A percentile compares a stretch with the other conserved stretches of the same genome.
Evolutionary conservation across 805 yeast genomes (phyloP).

Genomic region (Scheffersomyces lignosus): DNA sequence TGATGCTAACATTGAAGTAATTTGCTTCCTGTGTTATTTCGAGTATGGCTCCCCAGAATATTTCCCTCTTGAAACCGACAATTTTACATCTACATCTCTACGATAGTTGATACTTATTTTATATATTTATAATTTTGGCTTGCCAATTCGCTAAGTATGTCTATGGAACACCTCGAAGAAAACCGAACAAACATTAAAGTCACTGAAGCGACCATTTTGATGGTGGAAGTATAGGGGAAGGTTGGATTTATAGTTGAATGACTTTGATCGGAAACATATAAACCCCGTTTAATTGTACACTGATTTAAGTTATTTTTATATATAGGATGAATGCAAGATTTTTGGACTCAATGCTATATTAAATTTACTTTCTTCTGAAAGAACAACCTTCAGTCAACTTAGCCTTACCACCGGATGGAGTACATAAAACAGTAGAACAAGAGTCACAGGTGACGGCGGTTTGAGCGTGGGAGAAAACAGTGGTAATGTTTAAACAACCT

Average conservation of each 20-base stretch:
- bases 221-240: background rate
- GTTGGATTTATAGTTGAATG: background rate
- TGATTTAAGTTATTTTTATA: background rate
- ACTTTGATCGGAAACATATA: too few relatives aligned
- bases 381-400: constrained; percentile 99
- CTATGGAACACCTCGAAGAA: too few relatives aligned
- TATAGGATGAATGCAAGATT: background rate
- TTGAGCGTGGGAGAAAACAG: constrained; percentile 99
- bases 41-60: too few relatives aligned
- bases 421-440: constrained; percentile 96
- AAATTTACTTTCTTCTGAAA: constrained; percentile 92
- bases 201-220: too few relatives aligned
- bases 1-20: too few relatives aligned
- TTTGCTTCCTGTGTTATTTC: too few relatives aligned
- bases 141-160: too few relatives aligned
- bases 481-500: constrained; percentile 98
- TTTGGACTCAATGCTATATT: background rate
- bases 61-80: too few relatives aligned
- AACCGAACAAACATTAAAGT: too few relatives aligned
- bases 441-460: constrained; percentile 99
- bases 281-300: background rate
- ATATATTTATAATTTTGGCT: too few relatives aligned
- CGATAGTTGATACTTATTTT: too few relatives aligned
- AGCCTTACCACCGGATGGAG: constrained; percentile 99
- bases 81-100: too few relatives aligned